Percentiles rank a stretch among this genome's conserved stretches.
Evolutionary conservation across 257 asterid genomes (phyloP).

Genomic region (Solanum sitiens): DNA sequence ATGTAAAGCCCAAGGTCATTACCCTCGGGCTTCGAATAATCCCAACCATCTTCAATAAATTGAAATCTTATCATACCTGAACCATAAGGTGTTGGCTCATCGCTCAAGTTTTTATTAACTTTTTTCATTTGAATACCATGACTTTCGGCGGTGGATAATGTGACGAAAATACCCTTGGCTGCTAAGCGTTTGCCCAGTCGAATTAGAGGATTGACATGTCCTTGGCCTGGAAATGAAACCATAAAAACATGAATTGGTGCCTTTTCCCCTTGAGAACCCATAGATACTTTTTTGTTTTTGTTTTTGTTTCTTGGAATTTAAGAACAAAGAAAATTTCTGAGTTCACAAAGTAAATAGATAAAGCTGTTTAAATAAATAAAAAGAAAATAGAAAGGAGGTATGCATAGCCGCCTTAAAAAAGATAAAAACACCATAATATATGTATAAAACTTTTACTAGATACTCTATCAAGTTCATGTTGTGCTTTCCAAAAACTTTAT

Average conservation of each 20-base stretch:
- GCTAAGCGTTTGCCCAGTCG: conserved; percentile 62
- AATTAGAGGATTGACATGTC: conserved; percentile 75
- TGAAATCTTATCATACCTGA: conserved; percentile 49
- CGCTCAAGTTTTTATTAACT: conserved; percentile 24
- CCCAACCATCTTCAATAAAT: conserved; percentile 64
- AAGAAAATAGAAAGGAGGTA: not conserved
- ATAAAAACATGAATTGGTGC: conserved; percentile 30
- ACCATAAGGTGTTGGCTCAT: conserved; percentile 32
- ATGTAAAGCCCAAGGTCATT: conserved; percentile 14
- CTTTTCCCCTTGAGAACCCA: conserved; percentile 16
- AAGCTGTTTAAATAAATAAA: not conserved
- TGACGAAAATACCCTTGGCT: conserved; percentile 35
- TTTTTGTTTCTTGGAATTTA: not conserved
- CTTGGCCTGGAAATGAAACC: conserved; percentile 70
- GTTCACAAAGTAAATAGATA: not conserved
- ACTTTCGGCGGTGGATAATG: conserved; percentile 47
- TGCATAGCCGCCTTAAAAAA: not conserved
- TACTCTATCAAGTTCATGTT: too few relatives aligned
- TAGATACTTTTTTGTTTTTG: not conserved
- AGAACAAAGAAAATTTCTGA: not conserved
- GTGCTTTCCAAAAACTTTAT: too few relatives aligned
- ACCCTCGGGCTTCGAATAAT: conserved; percentile 8
- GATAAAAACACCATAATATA: not conserved
- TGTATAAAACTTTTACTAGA: too few relatives aligned
- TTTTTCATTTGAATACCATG: conserved; percentile 34